phyloP scores from a whole-genome alignment of 2,329 filamentous ascomycete species.

The Phyllosticta paracitricarpa region DNA sequence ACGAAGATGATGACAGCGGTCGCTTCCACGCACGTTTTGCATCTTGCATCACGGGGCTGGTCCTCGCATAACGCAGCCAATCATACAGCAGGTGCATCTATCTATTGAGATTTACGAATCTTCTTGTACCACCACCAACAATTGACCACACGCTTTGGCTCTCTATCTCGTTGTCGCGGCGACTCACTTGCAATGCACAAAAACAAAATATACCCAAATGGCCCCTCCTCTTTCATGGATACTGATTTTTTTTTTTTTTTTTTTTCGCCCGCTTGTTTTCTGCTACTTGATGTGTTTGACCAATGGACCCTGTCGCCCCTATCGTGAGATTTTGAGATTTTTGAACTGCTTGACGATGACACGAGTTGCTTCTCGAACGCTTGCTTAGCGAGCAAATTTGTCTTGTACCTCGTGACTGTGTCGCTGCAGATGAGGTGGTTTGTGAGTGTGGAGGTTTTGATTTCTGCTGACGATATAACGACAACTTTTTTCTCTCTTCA shows the following conservation, averaged over 20 bases:
- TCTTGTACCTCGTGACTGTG: background rate
- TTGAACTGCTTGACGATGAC: background rate
- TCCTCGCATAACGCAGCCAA: background rate
- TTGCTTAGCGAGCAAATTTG: background rate
- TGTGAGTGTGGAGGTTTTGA: background rate
- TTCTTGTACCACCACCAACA: background rate
- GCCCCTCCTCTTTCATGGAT: background rate
- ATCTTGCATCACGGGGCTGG: background rate
- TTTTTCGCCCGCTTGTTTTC: background rate
- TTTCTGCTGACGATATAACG: background rate
- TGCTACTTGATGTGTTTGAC: background rate
- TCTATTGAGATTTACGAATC: background rate
- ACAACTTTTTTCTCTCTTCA: background rate
- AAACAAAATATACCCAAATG: slow-evolving; percentile 7
- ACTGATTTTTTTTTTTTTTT: background rate
- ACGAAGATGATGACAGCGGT: background rate
- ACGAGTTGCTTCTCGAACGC: background rate
- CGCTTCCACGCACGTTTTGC: background rate
- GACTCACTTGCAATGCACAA: background rate
- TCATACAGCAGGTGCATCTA: background rate
- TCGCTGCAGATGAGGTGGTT: background rate
- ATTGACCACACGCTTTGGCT: background rate
- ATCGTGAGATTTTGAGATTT: background rate
- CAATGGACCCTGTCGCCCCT: background rate
- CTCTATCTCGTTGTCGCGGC: background rate